These are phyloP conservation scores for Arthrobotrys entomopaga DNA, from an alignment of 2,329 filamentous ascomycete species.

Conservation along the genomic window DNA sequence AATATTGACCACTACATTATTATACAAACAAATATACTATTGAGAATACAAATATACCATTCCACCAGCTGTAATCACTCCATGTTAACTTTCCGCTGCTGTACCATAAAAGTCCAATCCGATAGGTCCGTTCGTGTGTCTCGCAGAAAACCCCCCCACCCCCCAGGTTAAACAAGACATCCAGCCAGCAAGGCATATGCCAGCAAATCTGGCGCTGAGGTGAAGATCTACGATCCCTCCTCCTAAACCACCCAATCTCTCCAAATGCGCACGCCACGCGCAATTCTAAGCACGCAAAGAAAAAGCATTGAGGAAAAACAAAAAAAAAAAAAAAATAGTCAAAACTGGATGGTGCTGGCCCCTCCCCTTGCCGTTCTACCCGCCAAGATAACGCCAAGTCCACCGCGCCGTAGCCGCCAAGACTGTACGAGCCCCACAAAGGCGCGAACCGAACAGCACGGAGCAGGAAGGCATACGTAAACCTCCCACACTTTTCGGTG, in stretches of 20 bases:
- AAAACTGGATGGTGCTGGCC: background rate
- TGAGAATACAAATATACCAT: background rate
- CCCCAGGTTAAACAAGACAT: slow-evolving; percentile 1
- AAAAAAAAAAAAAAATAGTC: background rate
- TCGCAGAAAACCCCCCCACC: background rate
- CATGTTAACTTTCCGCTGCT: background rate
- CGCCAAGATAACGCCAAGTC: slow-evolving; percentile 35
- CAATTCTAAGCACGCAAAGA: background rate
- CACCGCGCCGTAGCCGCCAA: background rate
- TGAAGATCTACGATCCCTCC: background rate
- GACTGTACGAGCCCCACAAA: slow-evolving; percentile 3
- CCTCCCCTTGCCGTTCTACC: background rate
- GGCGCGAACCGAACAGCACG: slow-evolving; percentile 24
- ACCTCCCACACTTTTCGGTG: slow-evolving; percentile 19
- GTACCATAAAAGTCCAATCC: background rate
- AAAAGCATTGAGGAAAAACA: background rate
- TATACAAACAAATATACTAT: slow-evolving; percentile 1
- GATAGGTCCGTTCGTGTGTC: background rate
- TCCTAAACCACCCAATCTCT: too few relatives aligned
- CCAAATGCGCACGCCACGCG: too few relatives aligned
- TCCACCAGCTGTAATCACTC: background rate
- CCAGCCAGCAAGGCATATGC: background rate
- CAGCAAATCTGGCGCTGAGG: background rate
- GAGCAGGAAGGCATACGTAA: slow-evolving; percentile 9
- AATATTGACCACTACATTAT: slow-evolving; percentile 13